Base-by-base conservation (phyloP, 2,329 filamentous ascomycete genomes). In the Escovopsis sp. region DNA sequence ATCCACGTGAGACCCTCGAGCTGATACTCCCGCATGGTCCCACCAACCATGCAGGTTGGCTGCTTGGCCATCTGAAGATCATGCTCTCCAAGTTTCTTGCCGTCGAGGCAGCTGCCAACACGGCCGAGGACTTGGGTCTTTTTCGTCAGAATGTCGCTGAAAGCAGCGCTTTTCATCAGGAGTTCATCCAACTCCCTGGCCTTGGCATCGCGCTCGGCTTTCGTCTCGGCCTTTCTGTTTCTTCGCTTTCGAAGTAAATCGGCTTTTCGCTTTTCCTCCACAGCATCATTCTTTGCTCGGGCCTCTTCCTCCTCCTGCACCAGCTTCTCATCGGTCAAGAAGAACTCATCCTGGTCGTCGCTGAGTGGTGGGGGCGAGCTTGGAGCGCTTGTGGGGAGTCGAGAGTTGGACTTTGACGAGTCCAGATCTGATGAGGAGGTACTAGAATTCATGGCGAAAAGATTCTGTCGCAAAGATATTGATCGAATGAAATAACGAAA, bases 1-100 rank as follows among this genome's bases (percentile, higher is more conserved):
- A 98, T 80, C 91, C 91, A 98, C 1, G 94, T 93, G 1, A 98
- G 62, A 0, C 91, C 91, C 57, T 96, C 89, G 0, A 98, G 66
- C 53, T 98, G 91, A 56, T 98, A 98, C 48, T 85, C 82, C 15
- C 88, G 73, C 89, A 98, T 96, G 4, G 80, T 82, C 1, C 91
- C 91, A 5, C 86, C 86, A 1, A 81, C 79, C 52, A 98, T 78
- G 45, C 87, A 77, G 48, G 81, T 79, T 0, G 91, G 91, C 56
- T 98, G 91, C 47, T 82, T 72, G 0, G 88, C 89, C 58, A 93
- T 85, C 44, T 79, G 72, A 12, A 95, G 62, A 42, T 87, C 72
- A 43, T 79, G 76, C 47, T 78, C 75, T 6, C 74, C 73, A 0
- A 80, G 59, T 0, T 70, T 64, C 50, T 77, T 70, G 11, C 75